Evolutionary conservation across 306 rosid genomes (phyloP).

Genomic region (Begonia peltatifolia): DNA sequence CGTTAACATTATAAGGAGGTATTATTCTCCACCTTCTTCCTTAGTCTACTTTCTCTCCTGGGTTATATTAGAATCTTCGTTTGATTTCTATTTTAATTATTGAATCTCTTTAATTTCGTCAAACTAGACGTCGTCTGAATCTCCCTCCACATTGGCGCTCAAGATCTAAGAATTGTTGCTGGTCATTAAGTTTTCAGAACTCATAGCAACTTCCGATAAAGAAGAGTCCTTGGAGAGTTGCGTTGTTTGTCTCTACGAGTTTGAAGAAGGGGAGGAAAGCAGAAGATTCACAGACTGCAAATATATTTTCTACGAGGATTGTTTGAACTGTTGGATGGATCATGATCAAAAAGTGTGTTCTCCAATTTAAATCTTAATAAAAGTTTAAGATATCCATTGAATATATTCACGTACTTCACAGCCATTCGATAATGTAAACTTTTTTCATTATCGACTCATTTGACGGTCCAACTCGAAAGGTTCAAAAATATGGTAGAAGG

Average conservation of each 20-base stretch:
- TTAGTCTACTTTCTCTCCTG: constrained; percentile 44
- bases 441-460: too few species aligned
- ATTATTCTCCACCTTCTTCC: constrained; percentile 45
- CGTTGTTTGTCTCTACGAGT: constrained; percentile 67
- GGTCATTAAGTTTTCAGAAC: constrained; percentile 26
- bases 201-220: constrained; percentile 2
- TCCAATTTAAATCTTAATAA: too few species aligned
- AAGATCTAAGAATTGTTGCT: constrained; percentile 64
- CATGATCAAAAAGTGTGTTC: constrained; percentile 77
- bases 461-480: too few species aligned
- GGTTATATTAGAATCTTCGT: constrained; percentile 44
- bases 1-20: constrained; percentile 71
- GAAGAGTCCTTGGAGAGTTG: constrained; percentile 37
- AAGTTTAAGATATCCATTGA: too few species aligned
- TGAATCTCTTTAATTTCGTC: constrained; percentile 56
- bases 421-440: too few species aligned
- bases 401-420: too few species aligned
- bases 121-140: constrained; percentile 26
- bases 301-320: constrained; percentile 67
- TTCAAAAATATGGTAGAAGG: too few species aligned
- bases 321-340: constrained; percentile 93
- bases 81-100: constrained; percentile 31
- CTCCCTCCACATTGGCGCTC: constrained; percentile 38
- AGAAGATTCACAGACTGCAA: constrained; percentile 62
- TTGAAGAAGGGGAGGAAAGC: constrained; percentile 52